phyloP scores from a whole-genome alignment of 805 yeast genomes.

The Candida bentonensis region DNA sequence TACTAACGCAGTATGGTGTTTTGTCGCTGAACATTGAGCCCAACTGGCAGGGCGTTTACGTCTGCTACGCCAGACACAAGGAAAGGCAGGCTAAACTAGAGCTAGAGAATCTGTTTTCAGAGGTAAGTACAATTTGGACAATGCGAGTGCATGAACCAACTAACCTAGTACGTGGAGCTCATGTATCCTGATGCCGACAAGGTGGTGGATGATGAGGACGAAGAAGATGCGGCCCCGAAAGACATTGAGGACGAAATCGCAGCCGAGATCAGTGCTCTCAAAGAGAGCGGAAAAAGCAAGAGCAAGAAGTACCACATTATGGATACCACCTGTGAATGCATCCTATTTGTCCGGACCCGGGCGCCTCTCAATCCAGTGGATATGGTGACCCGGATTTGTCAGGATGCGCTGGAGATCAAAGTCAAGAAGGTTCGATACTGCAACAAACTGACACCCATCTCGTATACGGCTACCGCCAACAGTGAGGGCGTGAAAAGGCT shows the following conservation, averaged over 20 bases:
- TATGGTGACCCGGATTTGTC: constrained; percentile 51
- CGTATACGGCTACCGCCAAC: constrained; percentile 58
- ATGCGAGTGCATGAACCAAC: constrained; percentile 11
- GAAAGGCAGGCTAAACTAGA: constrained; percentile 73
- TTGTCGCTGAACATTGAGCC: constrained; percentile 42
- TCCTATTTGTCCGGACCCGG: constrained; percentile 70
- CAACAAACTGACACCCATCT: constrained; percentile 70
- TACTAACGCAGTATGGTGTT: not conserved
- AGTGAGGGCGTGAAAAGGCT: constrained; percentile 51
- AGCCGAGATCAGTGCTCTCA: constrained; percentile 47
- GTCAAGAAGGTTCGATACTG: constrained; percentile 54
- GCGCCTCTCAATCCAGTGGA: constrained; percentile 67
- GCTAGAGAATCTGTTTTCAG: constrained; percentile 42
- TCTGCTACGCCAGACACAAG: constrained; percentile 71
- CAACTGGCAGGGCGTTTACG: constrained; percentile 74
- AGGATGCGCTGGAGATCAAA: constrained; percentile 35
- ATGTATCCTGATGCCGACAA: not conserved
- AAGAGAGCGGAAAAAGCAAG: constrained; percentile 21
- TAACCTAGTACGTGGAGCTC: constrained; percentile 23
- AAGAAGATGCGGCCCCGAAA: constrained; percentile 24
- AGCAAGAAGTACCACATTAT: constrained; percentile 14
- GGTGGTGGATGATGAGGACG: constrained; percentile 30
- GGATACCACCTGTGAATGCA: constrained; percentile 25
- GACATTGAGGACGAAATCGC: constrained; percentile 63
- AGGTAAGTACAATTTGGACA: constrained; percentile 17